phyloP scores from a whole-genome alignment of 106 monocot genomes.

The Acanthochlamys bracteata region DNA sequence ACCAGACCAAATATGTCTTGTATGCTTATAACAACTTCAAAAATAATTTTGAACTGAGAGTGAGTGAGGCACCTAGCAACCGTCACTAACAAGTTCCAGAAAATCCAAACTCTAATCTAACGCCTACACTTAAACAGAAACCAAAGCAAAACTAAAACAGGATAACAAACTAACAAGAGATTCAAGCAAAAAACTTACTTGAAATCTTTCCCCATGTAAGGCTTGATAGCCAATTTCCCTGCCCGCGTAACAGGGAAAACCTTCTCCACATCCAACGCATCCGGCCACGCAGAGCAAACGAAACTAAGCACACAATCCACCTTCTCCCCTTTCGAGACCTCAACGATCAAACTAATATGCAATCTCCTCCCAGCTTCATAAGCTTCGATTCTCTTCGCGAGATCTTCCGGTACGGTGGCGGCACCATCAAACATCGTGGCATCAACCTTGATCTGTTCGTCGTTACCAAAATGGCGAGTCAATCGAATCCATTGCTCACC shows the following conservation, averaged over 20 bases:
- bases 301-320: constrained; percentile 32
- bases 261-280: constrained; percentile 55
- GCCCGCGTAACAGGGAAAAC: constrained; percentile 28
- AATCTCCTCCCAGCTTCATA: constrained; percentile 28
- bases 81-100: background rate
- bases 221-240: background rate
- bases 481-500: constrained; percentile 71
- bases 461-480: constrained; percentile 2
- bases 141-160: too few species aligned
- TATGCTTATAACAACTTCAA: too few species aligned
- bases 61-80: too few species aligned
- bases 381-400: constrained; percentile 13
- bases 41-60: too few species aligned
- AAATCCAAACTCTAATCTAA: too few species aligned
- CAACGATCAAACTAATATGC: constrained; percentile 53
- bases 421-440: constrained; percentile 79
- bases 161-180: background rate
- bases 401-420: constrained; percentile 19
- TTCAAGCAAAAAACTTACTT: constrained; percentile 29
- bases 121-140: too few species aligned
- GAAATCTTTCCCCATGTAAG: constrained; percentile 34
- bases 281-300: constrained; percentile 77
- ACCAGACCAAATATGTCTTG: too few species aligned
- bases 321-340: constrained; percentile 37
- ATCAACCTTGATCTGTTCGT: constrained; percentile 57